These are phyloP conservation scores for Wickerhamomyces sp. DNA, from an alignment of 1,139 yeast species.

Conservation along the genomic window DNA sequence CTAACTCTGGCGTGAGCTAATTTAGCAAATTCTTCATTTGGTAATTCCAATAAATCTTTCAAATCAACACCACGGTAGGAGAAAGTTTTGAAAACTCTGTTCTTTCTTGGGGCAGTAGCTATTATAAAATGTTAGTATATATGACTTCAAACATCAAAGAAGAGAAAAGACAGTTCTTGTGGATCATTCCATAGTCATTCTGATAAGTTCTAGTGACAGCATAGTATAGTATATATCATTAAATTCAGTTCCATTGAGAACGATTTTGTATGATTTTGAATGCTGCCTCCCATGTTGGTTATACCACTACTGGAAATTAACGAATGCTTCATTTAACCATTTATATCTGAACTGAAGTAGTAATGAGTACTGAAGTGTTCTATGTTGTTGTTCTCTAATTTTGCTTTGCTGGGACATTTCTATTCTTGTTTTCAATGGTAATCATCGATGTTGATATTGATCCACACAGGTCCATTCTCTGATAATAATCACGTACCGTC, in stretches of 20 bases:
- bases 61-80: slow-evolving; percentile 99
- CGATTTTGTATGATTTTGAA: too few relatives aligned
- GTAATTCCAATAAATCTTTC: slow-evolving; percentile 88
- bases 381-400: neutral
- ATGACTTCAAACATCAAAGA: too few relatives aligned
- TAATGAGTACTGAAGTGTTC: neutral
- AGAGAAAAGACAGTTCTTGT: too few relatives aligned
- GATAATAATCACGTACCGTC: slow-evolving; percentile 20
- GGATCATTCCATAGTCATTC: neutral
- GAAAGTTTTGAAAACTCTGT: slow-evolving; percentile 94
- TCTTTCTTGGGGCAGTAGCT: slow-evolving; percentile 50
- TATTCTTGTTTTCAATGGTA: neutral
- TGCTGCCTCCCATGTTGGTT: too few relatives aligned
- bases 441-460: too few relatives aligned
- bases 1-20: slow-evolving; percentile 98
- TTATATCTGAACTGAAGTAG: too few relatives aligned
- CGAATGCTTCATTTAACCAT: too few relatives aligned
- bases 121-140: slow-evolving; percentile 16
- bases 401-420: neutral
- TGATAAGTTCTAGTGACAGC: too few relatives aligned
- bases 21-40: slow-evolving; percentile 96
- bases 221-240: too few relatives aligned
- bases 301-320: too few relatives aligned
- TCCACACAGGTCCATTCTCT: neutral
- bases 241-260: too few relatives aligned